Conservation (phyloP, 2,329 filamentous ascomycete species). For the Cladosporium austrohemisphaericum region DNA sequence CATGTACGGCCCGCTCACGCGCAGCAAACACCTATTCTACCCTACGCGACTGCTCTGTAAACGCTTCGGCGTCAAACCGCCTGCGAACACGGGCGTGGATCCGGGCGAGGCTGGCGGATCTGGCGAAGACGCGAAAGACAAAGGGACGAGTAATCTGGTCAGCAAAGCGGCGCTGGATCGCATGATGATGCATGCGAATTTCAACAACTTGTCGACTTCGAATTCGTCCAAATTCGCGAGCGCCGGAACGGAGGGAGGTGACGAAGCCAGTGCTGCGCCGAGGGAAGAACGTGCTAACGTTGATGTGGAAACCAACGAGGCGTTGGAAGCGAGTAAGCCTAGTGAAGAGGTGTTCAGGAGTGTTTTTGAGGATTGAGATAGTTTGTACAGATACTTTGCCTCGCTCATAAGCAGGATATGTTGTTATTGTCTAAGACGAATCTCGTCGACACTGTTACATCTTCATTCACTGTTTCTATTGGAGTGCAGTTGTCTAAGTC, state of each 20-base stretch:
- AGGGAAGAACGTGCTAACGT: slow-evolving; percentile 39
- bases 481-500: no score
- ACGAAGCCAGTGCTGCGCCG: slow-evolving; percentile 17
- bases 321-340: slow-evolving; percentile 68
- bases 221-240: slow-evolving; percentile 10
- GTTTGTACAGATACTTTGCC: no score
- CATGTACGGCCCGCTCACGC: slow-evolving; percentile 89
- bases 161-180: slow-evolving; percentile 54
- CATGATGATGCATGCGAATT: slow-evolving; percentile 49
- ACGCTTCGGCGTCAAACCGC: slow-evolving; percentile 81
- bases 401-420: no score
- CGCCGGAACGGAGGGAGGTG: slow-evolving; percentile 23
- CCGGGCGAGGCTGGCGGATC: slow-evolving; percentile 37
- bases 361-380: slow-evolving; percentile 84
- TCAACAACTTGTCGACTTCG: slow-evolving; percentile 15
- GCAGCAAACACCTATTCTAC: slow-evolving; percentile 67
- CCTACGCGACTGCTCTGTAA: slow-evolving; percentile 88
- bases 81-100: slow-evolving; percentile 62
- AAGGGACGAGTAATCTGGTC: slow-evolving; percentile 52
- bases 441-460: no score
- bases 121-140: slow-evolving; percentile 40
- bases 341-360: slow-evolving; percentile 80
- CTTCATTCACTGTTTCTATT: no score
- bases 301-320: slow-evolving; percentile 73
- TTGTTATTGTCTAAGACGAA: no score